A percentile compares a stretch with the other conserved stretches of the same genome.
These are phyloP conservation scores for Tricholoma terreum DNA, from an alignment of 768 basidiomycete species.

Conservation along the genomic window DNA sequence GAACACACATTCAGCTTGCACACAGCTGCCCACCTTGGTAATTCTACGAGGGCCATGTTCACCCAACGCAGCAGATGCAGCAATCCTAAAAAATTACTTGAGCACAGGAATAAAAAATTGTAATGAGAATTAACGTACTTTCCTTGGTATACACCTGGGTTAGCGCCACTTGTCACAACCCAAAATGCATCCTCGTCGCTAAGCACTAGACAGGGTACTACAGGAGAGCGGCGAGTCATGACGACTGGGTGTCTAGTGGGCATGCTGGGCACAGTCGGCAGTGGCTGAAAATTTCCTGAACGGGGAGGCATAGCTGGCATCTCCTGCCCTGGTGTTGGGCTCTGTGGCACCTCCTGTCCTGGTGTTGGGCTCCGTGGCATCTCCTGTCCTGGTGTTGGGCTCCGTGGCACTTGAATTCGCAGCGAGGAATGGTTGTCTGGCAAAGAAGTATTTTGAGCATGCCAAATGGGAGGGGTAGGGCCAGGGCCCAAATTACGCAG, in stretches of 20 bases:
- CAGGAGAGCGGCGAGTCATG: neutral
- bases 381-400: neutral
- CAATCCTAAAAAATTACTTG: neutral
- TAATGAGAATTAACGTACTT: neutral
- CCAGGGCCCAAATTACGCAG: no score
- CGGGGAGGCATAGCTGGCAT: neutral
- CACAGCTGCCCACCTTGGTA: neutral
- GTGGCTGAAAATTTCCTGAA: neutral
- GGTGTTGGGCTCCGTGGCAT: no score
- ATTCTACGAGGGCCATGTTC: neutral
- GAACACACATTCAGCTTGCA: neutral
- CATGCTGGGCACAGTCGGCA: neutral
- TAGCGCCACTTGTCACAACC: neutral
- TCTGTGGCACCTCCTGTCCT: no score
- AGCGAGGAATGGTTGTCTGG: no score
- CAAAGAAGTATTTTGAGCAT: no score
- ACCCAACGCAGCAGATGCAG: neutral
- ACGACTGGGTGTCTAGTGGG: no score
- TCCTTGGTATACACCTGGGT: neutral
- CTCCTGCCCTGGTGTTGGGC: no score
- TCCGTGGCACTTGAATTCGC: neutral
- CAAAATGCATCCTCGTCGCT: neutral
- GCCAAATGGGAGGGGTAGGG: no score
- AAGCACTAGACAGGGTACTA: neutral
- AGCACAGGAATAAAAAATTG: neutral